Evolutionary conservation across 495 filamentous ascomycete species (phyloP).

Genomic region (Xylaria flabelliformis): DNA sequence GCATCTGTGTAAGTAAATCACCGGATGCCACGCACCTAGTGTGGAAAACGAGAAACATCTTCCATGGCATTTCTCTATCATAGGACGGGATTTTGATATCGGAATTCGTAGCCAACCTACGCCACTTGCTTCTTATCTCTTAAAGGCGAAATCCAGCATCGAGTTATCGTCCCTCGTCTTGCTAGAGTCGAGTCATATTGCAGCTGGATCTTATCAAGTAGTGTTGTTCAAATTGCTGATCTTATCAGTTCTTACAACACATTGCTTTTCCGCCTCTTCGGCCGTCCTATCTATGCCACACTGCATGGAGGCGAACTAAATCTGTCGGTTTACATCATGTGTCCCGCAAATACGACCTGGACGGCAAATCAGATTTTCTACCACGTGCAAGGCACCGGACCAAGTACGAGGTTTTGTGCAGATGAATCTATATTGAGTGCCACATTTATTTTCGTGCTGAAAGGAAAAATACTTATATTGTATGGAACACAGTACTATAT

Average conservation of each 20-base stretch:
- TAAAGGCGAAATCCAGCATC: not conserved
- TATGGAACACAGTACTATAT: not conserved
- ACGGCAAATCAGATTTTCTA: conserved; percentile 18
- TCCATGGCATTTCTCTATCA: not conserved
- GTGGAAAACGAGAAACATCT: not conserved
- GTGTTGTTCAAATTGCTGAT: not conserved
- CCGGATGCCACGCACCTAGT: conserved; percentile 2
- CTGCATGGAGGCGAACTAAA: not conserved
- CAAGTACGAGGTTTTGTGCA: conserved; percentile 24
- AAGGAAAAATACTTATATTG: not conserved
- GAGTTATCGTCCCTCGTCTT: conserved; percentile 5
- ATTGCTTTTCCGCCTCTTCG: conserved; percentile 20
- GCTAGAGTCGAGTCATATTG: not conserved
- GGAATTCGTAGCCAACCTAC: conserved; percentile 20
- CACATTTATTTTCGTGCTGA: not conserved
- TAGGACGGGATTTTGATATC: not conserved
- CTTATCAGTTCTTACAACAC: conserved; percentile 9
- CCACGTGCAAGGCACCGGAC: conserved; percentile 32
- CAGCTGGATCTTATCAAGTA: too few relatives aligned
- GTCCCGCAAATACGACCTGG: conserved; percentile 31
- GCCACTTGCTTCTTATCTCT: not conserved
- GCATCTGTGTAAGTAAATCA: not conserved
- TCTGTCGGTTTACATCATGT: not conserved
- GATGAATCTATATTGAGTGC: not conserved
- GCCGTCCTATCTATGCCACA: not conserved